Conservation (phyloP, 2,329 filamentous ascomycete species). For the Aulographum hederae region DNA sequence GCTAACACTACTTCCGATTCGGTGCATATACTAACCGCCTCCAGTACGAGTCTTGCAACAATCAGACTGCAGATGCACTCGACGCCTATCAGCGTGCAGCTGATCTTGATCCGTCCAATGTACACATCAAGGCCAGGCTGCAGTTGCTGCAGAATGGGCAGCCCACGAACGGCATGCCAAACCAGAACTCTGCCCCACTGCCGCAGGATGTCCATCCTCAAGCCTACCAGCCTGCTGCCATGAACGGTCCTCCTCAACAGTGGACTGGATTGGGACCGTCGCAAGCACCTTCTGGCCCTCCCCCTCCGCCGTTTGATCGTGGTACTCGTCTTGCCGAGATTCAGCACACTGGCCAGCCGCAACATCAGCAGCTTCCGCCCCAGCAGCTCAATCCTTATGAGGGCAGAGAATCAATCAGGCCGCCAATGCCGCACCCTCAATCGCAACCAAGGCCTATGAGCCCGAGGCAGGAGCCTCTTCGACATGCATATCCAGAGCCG, state of each 20-base stretch:
- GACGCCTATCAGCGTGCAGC: constrained; percentile 91
- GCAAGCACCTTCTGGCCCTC: constrained; percentile 45
- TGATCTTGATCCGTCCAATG: constrained; percentile 81
- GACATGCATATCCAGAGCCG: constrained; percentile 55
- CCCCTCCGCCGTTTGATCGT: constrained; percentile 41
- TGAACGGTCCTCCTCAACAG: constrained; percentile 71
- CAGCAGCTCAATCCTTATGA: too few species aligned
- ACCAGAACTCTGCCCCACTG: constrained; percentile 61
- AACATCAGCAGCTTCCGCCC: too few species aligned
- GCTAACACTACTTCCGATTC: constrained; percentile 4
- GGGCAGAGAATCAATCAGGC: too few species aligned
- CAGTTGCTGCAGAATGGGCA: constrained; percentile 74
- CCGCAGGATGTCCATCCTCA: constrained; percentile 94
- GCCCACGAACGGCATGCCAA: constrained; percentile 45
- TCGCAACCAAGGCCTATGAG: constrained; percentile 52
- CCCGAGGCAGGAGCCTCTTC: constrained; percentile 46
- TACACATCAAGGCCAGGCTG: constrained; percentile 88
- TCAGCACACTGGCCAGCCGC: constrained; percentile 34
- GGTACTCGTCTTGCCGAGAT: constrained; percentile 60
- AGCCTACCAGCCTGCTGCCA: constrained; percentile 69
- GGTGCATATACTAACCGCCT: not conserved
- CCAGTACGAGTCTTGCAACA: constrained; percentile 98
- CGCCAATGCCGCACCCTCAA: too few species aligned
- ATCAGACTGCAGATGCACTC: constrained; percentile 88
- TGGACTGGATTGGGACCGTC: constrained; percentile 57